Evolutionary conservation across 129 eudicot genomes (phyloP).

Genomic region (Saussurea involucrata): DNA sequence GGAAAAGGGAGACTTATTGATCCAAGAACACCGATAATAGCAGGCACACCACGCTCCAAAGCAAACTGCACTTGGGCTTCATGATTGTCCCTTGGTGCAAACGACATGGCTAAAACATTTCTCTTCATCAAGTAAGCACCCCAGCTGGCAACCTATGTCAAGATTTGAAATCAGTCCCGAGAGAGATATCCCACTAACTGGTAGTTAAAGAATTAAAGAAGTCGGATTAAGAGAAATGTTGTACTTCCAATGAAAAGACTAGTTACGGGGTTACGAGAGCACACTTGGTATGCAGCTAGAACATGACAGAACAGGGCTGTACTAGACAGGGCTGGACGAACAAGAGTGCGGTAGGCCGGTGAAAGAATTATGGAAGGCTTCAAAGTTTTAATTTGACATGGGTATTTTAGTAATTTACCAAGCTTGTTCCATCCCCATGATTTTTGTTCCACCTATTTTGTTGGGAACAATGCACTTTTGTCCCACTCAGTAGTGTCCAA

Average conservation of each 20-base stretch:
- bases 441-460: not conserved
- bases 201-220: not conserved
- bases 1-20: conserved; percentile 80
- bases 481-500: not conserved
- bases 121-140: conserved; percentile 92
- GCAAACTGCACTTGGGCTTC: conserved; percentile 99
- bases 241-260: not conserved
- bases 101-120: conserved; percentile 85
- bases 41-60: conserved; percentile 92
- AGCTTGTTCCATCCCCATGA: not conserved
- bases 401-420: not conserved
- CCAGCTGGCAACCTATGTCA: conserved; percentile 89
- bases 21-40: conserved; percentile 89
- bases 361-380: too few relatives aligned
- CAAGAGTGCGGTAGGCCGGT: not conserved
- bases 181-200: not conserved
- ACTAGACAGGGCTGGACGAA: too few relatives aligned
- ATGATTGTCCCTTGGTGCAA: conserved; percentile 96
- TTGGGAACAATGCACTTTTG: not conserved
- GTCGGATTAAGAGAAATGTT: not conserved
- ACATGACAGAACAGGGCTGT: not conserved
- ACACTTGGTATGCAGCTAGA: too few relatives aligned
- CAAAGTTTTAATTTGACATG: too few relatives aligned
- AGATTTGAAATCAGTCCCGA: conserved; percentile 8
- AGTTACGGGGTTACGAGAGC: not conserved